phyloP scores from a whole-genome alignment of 2,329 filamentous ascomycete genomes.

The Pseudogymnoascus sp. region DNA sequence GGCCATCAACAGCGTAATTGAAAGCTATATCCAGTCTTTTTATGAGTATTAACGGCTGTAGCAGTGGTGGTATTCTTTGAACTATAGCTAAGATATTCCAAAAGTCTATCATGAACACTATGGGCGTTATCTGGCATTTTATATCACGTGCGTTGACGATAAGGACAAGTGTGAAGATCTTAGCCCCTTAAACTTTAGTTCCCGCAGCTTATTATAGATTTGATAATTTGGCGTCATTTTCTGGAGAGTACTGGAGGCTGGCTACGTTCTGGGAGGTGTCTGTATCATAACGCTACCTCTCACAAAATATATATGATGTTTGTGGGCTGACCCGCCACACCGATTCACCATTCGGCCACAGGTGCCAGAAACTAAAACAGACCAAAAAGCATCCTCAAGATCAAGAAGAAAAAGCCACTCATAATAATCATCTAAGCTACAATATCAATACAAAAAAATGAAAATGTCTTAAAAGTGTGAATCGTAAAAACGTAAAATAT shows the following conservation, averaged over 20 bases:
- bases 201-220: neutral
- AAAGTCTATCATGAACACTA: neutral
- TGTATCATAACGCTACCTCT: neutral
- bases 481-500: constrained; percentile 6
- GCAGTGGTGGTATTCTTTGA: neutral
- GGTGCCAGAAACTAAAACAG: neutral
- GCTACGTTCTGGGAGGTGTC: neutral
- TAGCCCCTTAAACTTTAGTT: neutral
- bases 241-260: neutral
- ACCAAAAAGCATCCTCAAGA: neutral
- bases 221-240: neutral
- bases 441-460: constrained; percentile 4
- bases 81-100: neutral
- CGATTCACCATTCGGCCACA: neutral
- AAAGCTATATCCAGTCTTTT: neutral
- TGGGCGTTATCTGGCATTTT: constrained; percentile 3
- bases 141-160: neutral
- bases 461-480: constrained; percentile 8
- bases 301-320: neutral
- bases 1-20: neutral
- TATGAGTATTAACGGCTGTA: neutral
- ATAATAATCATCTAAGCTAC: constrained; percentile 6
- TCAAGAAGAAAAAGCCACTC: constrained; percentile 1
- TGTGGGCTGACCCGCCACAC: neutral
- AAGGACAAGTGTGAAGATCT: neutral